Evolutionary conservation across 345 rosid genomes (phyloP).

Genomic region (Luvunga scandens): DNA sequence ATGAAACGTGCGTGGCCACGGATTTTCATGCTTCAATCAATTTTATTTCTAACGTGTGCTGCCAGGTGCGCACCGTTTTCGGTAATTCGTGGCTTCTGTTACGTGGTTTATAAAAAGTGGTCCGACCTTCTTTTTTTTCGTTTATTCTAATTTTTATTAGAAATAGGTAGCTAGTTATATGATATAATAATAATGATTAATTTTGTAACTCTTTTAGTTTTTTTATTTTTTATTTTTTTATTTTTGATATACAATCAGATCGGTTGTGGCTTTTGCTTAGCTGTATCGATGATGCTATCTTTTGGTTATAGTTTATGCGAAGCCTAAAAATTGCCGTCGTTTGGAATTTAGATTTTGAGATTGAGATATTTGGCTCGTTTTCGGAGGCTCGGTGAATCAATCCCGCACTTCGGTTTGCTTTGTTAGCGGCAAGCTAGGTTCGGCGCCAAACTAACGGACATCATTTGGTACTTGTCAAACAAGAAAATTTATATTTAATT

Average conservation of each 20-base stretch:
- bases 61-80: neutral
- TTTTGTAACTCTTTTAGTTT: neutral
- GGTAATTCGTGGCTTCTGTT: slow-evolving; percentile 1
- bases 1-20: slow-evolving; percentile 10
- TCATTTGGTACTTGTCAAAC: neutral
- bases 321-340: neutral
- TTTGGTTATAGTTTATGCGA: neutral
- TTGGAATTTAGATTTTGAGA: neutral
- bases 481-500: neutral
- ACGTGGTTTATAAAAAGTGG: neutral
- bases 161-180: neutral
- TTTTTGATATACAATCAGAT: neutral
- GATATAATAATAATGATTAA: neutral
- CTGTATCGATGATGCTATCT: neutral
- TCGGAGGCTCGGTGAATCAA: neutral
- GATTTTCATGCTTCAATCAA: neutral
- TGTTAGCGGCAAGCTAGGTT: neutral
- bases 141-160: neutral
- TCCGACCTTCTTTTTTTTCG: neutral
- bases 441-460: neutral
- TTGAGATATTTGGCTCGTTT: neutral
- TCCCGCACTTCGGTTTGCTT: neutral
- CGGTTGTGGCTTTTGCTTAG: neutral
- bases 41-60: neutral
- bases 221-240: neutral